Evolutionary conservation across 768 basidiomycete species (phyloP).

Genomic region (Rhodotorula diobovata): DNA sequence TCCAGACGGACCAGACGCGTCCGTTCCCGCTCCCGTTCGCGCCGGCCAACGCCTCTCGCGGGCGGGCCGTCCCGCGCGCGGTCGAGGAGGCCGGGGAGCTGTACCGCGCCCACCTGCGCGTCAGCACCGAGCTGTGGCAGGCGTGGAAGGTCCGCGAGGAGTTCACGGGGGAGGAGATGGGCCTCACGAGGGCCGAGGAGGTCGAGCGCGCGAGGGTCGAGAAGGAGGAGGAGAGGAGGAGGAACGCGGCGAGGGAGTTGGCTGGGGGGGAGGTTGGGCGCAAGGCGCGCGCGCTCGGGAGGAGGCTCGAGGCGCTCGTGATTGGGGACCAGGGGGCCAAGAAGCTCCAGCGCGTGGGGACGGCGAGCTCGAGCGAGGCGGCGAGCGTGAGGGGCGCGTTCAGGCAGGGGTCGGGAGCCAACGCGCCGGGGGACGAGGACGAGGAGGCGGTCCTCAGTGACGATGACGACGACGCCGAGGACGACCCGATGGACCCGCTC

Average conservation of each 20-base stretch:
- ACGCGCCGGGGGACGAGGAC: background rate
- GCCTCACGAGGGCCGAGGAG: conserved; percentile 56
- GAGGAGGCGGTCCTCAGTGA: conserved; percentile 10
- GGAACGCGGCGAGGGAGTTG: background rate
- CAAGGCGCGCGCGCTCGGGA: conserved; percentile 11
- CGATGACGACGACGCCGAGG: conserved; percentile 36
- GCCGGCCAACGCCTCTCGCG: conserved; percentile 50
- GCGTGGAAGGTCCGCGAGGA: conserved; percentile 96
- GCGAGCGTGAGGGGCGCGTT: conserved; percentile 2
- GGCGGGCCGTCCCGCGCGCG: conserved; percentile 73
- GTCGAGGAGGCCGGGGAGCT: conserved; percentile 92
- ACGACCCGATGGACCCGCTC: conserved; percentile 44
- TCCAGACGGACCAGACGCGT: conserved; percentile 88
- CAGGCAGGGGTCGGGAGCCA: background rate
- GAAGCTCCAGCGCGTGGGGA: background rate
- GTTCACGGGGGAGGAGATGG: conserved; percentile 88
- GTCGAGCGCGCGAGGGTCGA: conserved; percentile 10
- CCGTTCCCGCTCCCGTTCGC: conserved; percentile 97
- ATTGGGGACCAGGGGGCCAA: background rate
- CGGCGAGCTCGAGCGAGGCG: background rate
- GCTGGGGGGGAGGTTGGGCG: conserved; percentile 12
- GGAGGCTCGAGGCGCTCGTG: conserved; percentile 30
- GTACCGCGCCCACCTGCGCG: conserved; percentile 82
- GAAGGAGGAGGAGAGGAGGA: background rate
- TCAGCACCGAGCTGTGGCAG: conserved; percentile 80